Evolutionary conservation across 2,329 filamentous ascomycete genomes (phyloP).

Genomic region (Exophiala phaeomuriformis): DNA sequence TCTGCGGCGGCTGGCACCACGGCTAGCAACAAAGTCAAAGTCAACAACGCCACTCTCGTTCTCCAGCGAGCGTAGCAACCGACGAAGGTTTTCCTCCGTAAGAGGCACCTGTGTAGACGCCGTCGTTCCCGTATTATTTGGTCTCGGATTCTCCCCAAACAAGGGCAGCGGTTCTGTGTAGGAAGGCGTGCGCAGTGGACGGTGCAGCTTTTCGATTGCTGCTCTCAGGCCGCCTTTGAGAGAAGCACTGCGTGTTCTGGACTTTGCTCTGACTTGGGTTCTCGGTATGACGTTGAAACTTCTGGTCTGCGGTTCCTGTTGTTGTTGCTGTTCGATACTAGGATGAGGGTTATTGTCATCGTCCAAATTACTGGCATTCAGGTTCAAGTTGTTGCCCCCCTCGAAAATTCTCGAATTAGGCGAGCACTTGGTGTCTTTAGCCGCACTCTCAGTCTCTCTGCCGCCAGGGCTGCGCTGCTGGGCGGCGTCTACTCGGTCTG

Average conservation of each 20-base stretch:
- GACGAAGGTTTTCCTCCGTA: constrained; percentile 25
- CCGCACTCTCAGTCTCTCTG: constrained; percentile 1
- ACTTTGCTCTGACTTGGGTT: background rate
- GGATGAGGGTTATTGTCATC: constrained; percentile 1
- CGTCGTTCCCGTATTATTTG: constrained; percentile 1
- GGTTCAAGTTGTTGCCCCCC: background rate
- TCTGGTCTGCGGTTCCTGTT: constrained; percentile 2
- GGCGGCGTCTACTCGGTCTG: background rate
- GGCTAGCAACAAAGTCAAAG: too few relatives aligned
- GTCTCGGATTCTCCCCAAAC: constrained; percentile 19
- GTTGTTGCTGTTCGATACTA: background rate
- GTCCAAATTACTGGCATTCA: background rate
- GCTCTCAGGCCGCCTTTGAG: background rate
- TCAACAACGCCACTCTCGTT: background rate
- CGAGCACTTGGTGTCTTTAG: background rate
- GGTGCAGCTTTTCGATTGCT: constrained; percentile 15
- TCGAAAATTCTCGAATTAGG: constrained; percentile 8
- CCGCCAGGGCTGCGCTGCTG: background rate
- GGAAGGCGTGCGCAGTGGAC: constrained; percentile 17
- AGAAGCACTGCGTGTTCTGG: background rate
- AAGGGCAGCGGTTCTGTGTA: constrained; percentile 22
- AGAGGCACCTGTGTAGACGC: constrained; percentile 9
- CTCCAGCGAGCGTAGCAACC: constrained; percentile 18
- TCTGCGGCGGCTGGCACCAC: background rate
- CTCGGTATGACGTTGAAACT: background rate